A percentile compares a stretch with the other conserved stretches of the same genome.
phyloP scores from a whole-genome alignment of 352 stramenopile genomes.

The Phytophthora tubulina region DNA sequence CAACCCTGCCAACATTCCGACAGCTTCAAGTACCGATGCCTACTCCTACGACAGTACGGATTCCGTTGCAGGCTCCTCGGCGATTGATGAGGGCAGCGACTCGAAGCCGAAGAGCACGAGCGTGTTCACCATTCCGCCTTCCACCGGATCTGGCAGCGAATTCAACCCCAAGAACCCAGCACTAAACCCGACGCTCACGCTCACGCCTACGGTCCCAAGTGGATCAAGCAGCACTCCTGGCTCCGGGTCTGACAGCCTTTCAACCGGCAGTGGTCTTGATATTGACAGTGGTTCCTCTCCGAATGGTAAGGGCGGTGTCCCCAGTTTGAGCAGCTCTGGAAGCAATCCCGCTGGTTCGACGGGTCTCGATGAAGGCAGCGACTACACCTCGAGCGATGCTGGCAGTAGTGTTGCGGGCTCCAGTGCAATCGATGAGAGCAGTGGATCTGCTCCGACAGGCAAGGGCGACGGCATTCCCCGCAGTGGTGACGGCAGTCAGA shows the following conservation, averaged over 20 bases:
- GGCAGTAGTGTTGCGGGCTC: conserved; percentile 20
- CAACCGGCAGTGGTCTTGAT: conserved; percentile 3
- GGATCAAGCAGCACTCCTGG: not conserved
- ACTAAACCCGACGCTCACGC: not conserved
- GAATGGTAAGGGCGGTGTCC: not conserved
- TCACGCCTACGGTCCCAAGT: not conserved
- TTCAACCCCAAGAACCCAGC: conserved; percentile 5
- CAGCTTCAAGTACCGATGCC: not conserved
- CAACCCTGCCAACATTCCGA: conserved; percentile 12
- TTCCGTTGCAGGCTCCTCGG: conserved; percentile 20
- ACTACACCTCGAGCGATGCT: conserved; percentile 8
- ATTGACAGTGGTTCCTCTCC: conserved; percentile 6
- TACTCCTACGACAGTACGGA: conserved; percentile 22
- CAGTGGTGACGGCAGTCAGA: not conserved
- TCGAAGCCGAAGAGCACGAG: conserved; percentile 3
- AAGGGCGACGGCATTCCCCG: conserved; percentile 10
- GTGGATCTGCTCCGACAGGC: conserved; percentile 3
- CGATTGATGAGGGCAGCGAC: conserved; percentile 20
- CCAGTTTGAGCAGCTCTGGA: conserved; percentile 17
- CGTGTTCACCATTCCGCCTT: conserved; percentile 17
- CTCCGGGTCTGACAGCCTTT: conserved; percentile 1
- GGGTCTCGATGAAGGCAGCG: conserved; percentile 8
- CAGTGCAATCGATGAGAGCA: conserved; percentile 19
- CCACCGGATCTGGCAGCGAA: conserved; percentile 7
- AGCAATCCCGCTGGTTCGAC: conserved; percentile 14